Base-by-base conservation (phyloP, 2,329 filamentous ascomycete genomes). In the Moelleriella libera region DNA sequence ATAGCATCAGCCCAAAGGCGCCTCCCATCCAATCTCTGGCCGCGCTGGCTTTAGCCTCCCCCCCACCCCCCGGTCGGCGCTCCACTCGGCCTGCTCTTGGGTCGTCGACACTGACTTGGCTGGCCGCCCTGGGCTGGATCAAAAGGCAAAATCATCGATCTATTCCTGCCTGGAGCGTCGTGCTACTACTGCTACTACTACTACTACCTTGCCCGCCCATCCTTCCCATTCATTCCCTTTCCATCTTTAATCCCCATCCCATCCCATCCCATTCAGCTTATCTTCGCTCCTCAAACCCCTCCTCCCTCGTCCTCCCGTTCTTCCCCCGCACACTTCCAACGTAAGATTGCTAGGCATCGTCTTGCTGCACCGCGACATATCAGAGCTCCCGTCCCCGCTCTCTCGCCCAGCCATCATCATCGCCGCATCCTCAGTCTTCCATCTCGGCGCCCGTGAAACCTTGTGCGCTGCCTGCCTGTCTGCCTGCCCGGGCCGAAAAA, bases 81-180 rank as follows among this genome's bases (percentile, higher is more conserved):
- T n/a, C n/a, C n/a, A n/a, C n/a, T 45, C 43, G 48, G 51, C 32
- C 32, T 7, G 32, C 32, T 37, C 32, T 37, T 37, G 32, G 11
- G 11, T 48, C 49, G 42, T 45, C 43, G 41, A 48, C 45, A 34
- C 44, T 54, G 49, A 46, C 44, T 47, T 50, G 50, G 51, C 52
- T n/a, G n/a, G n/a, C n/a, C 30, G 48, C 50, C 47, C 50, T 51
- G 50, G 49, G 44, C 42, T 52, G 53, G 42, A 52, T 54, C 45
- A 28, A 34, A 41, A 21, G n/a, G 45, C 44, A 45, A 41, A 46
- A 45, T 51, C 48, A 48, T 50, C 43, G 42, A 47, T 44, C 46
- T 43, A 32, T 40, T 47, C 45, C 43, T 47, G 46, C 46, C 45
- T 43, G 41, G 42, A 47, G 30, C 41, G 41, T 44, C 46, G 41